These are phyloP conservation scores for Agrocybe pediades DNA, from an alignment of 768 basidiomycete species.

Conservation along the genomic window DNA sequence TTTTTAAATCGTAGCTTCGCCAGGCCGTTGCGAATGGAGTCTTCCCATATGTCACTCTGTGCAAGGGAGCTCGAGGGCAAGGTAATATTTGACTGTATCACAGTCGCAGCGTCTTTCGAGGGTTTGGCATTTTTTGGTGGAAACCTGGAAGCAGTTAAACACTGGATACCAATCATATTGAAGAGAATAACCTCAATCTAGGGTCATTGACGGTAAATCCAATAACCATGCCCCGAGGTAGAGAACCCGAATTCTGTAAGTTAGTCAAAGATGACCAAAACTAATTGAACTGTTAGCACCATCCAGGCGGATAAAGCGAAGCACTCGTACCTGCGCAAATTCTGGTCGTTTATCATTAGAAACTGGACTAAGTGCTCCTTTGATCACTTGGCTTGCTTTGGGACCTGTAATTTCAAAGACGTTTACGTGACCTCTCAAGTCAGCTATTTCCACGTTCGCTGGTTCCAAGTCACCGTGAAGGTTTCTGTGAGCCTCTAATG, in stretches of 20 bases:
- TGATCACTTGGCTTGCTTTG: constrained; percentile 73
- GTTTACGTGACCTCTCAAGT: constrained; percentile 71
- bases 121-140: constrained; percentile 77
- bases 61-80: constrained; percentile 64
- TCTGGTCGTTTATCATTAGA: constrained; percentile 50
- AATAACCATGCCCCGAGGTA: constrained; percentile 76
- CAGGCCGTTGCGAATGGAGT: constrained; percentile 48
- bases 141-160: constrained; percentile 51
- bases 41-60: constrained; percentile 75
- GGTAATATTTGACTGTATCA: constrained; percentile 32
- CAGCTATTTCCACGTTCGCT: constrained; percentile 62
- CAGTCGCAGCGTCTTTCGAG: constrained; percentile 24
- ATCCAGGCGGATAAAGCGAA: not conserved
- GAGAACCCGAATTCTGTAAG: constrained; percentile 62
- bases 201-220: constrained; percentile 87
- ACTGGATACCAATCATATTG: not conserved
- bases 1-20: constrained; percentile 73
- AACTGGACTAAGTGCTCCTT: constrained; percentile 58
- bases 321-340: constrained; percentile 53
- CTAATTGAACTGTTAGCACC: constrained; percentile 34
- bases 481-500: constrained; percentile 20
- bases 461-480: constrained; percentile 21
- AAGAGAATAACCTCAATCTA: constrained; percentile 65
- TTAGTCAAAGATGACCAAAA: constrained; percentile 68
- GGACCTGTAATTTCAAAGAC: constrained; percentile 92